Base-by-base conservation (phyloP, 225 moss, liverwort and hornwort species). In the Bryum argenteum region DNA sequence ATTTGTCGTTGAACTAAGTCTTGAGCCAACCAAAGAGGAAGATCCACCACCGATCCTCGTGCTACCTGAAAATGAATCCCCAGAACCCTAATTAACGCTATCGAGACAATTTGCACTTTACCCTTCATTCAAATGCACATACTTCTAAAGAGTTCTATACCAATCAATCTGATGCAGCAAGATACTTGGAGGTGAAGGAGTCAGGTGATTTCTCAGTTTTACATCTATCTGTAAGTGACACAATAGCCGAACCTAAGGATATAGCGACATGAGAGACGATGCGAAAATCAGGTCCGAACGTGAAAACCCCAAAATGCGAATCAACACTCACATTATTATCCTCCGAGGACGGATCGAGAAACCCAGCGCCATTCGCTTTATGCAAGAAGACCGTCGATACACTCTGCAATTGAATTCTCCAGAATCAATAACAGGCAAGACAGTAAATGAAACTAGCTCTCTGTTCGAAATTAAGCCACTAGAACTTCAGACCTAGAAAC, bases 301-400 rank as follows among this genome's bases (percentile, higher is more conserved):
- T 11, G 3, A 52, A 78, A 58, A 11, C 54, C 10, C 72, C 8
- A 53, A 58, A 47, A 22, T 9, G 14, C n/a, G 1, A 1, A 14
- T 17, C 48, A 61, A 48, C 2, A 64, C 71, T 62, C 66, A 93
- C 96, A 74, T 96, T 87, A 14, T 96, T 87, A 70, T 96, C 91
- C 76, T 96, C 93, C 37, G 93, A 93, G 20, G 89, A 93, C 39
- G 96, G 96, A 81, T 96, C 96, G 11, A 96, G 88, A 40, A 90
- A 81, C 15, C 91, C 96, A 10, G 85, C 89, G n/a, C 96, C 96
- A 63, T 89, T 90, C 19, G 96, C 96, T 55, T 81, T 84, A 41
- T 82, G 71, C 51, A 77, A 76, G 65, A 96, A 96, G 23, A 79
- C 82, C 6, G 90, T 77, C 2, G 88, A 89, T 51, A 96, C 90